phyloP scores from a whole-genome alignment of 192 early-diverging fungal species.

The Phlyctochytrium planicorne region DNA sequence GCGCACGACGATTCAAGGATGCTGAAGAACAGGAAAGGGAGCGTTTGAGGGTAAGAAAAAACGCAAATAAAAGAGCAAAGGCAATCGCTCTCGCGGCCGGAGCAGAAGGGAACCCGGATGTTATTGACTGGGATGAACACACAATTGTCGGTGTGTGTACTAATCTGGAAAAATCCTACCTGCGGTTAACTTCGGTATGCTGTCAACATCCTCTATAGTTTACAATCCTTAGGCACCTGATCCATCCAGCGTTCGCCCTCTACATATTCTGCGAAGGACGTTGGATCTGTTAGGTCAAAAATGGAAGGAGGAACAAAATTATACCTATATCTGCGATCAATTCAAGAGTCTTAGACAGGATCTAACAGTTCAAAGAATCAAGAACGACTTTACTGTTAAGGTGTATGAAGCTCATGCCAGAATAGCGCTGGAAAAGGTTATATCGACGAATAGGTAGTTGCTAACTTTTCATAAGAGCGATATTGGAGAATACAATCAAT shows the following conservation, averaged over 20 bases:
- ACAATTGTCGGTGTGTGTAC: slow-evolving; percentile 88
- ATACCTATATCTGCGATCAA: slow-evolving; percentile 96
- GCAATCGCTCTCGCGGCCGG: slow-evolving; percentile 14
- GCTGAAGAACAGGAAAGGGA: slow-evolving; percentile 14
- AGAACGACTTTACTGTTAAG: slow-evolving; percentile 88
- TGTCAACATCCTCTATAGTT: background rate
- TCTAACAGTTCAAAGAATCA: slow-evolving; percentile 92
- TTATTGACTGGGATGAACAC: slow-evolving; percentile 74
- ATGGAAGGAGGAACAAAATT: slow-evolving; percentile 85
- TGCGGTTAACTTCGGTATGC: slow-evolving; percentile 85
- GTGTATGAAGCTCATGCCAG: slow-evolving; percentile 96
- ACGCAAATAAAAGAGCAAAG: background rate
- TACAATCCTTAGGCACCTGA: slow-evolving; percentile 72
- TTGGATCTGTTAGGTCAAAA: slow-evolving; percentile 72
- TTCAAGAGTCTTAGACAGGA: slow-evolving; percentile 96
- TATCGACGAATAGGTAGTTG: slow-evolving; percentile 6
- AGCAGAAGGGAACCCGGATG: slow-evolving; percentile 54
- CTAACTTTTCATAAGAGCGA: slow-evolving; percentile 62
- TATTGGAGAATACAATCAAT: slow-evolving; percentile 97
- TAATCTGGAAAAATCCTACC: slow-evolving; percentile 86
- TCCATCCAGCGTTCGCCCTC: slow-evolving; percentile 89
- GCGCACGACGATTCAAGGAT: slow-evolving; percentile 34
- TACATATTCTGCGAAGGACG: slow-evolving; percentile 71
- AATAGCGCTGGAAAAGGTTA: slow-evolving; percentile 90
- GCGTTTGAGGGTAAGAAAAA: slow-evolving; percentile 8